Evolutionary conservation across 768 basidiomycete genomes (phyloP).

Genomic region (Mycena epipterygia): DNA sequence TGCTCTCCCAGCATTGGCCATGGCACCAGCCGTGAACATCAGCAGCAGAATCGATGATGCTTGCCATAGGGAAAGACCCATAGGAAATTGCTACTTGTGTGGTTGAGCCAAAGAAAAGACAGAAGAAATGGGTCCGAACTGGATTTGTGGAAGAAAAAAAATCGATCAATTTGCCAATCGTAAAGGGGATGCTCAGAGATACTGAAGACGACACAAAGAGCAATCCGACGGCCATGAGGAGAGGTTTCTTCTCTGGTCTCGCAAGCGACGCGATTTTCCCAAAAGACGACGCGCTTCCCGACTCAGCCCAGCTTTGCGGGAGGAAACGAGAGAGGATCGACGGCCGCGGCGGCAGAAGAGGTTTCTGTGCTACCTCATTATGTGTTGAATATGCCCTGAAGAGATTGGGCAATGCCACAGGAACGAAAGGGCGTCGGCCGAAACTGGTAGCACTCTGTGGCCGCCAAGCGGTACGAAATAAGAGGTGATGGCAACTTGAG

Average conservation of each 20-base stretch:
- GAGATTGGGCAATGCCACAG: not conserved
- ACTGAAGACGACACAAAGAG: slow-evolving; percentile 91
- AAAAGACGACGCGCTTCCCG: slow-evolving; percentile 70
- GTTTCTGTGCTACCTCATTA: slow-evolving; percentile 34
- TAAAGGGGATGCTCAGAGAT: slow-evolving; percentile 93
- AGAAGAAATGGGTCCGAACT: slow-evolving; percentile 58
- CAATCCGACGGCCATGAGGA: slow-evolving; percentile 82
- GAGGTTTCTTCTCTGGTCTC: slow-evolving; percentile 83
- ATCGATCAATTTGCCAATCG: slow-evolving; percentile 94
- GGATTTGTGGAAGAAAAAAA: slow-evolving; percentile 83
- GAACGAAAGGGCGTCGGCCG: slow-evolving; percentile 7
- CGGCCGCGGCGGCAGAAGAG: slow-evolving; percentile 19
- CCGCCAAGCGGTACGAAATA: slow-evolving; percentile 24
- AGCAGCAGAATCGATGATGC: slow-evolving; percentile 82
- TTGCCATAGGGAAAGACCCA: slow-evolving; percentile 83
- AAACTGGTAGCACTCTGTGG: slow-evolving; percentile 16
- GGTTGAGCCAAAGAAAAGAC: slow-evolving; percentile 12
- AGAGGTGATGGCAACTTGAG: slow-evolving; percentile 29
- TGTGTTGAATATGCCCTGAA: slow-evolving; percentile 27
- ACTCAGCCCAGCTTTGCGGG: slow-evolving; percentile 35
- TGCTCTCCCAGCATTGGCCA: slow-evolving; percentile 86
- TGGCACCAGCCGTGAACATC: slow-evolving; percentile 89
- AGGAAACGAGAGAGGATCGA: slow-evolving; percentile 42
- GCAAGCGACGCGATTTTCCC: slow-evolving; percentile 84
- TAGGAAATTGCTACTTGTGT: slow-evolving; percentile 74